These are phyloP conservation scores for Paramecium octaurelia DNA, from an alignment of 73 alveolate genomes.

Conservation along the genomic window DNA sequence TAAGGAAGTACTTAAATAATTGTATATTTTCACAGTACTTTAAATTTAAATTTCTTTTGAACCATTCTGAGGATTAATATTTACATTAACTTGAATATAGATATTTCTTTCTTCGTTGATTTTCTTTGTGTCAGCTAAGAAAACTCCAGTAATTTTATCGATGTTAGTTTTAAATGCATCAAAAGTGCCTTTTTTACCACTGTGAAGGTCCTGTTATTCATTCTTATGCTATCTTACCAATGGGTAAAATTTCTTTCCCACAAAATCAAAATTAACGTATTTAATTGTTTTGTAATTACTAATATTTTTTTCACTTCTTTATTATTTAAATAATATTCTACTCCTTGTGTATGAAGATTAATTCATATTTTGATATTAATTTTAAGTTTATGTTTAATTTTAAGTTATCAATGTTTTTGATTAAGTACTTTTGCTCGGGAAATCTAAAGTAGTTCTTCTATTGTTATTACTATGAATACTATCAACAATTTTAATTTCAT, in stretches of 20 bases:
- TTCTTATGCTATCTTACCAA: neutral
- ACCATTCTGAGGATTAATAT: constrained; percentile 60
- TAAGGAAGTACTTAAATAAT: constrained; percentile 35
- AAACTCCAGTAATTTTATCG: constrained; percentile 3
- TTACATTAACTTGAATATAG: neutral
- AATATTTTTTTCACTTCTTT: neutral
- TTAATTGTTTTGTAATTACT: constrained; percentile 28
- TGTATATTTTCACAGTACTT: constrained; percentile 53
- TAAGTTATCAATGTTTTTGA: neutral
- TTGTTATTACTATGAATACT: neutral
- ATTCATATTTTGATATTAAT: neutral
- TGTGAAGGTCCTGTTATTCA: neutral
- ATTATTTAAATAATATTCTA: neutral
- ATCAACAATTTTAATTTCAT: neutral
- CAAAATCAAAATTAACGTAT: constrained; percentile 36
- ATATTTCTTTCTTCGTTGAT: constrained; percentile 40
- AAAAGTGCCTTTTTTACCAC: neutral
- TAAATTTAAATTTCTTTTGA: constrained; percentile 50
- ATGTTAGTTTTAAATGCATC: neutral
- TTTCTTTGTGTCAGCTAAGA: neutral
- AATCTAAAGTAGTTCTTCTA: neutral
- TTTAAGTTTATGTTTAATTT: neutral
- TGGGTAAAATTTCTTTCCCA: constrained; percentile 38
- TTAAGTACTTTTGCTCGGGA: neutral
- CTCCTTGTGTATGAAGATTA: neutral